Evolutionary conservation across 1,284 basidiomycete genomes (phyloP), one percentile per base, ranked within the genome.

Genomic region (Ustilago esculenta): DNA sequence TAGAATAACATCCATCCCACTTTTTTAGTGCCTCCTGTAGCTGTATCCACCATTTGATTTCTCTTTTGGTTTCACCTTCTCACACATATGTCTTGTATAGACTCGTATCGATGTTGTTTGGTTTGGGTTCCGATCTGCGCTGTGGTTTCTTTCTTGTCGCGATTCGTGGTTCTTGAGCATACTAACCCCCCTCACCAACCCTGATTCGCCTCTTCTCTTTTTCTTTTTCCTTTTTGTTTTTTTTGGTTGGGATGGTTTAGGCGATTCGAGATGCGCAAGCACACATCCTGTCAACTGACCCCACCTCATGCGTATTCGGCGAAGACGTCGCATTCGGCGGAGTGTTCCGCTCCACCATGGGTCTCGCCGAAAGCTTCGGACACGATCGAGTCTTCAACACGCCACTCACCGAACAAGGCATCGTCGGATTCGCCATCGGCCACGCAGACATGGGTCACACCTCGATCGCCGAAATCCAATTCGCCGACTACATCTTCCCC

Each of bases 361-460:
- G 94, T 12, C 86, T 97, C 33, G 89, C 91, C 20, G 94, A 96
- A 79, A 92, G 94, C 81, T 97, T 93, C 80, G 94, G 44, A 42
- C 45, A 43, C 58, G 35, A 64, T 42, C 47, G 58, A 1, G 55
- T 61, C 11, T 60, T 66, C 40, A 76, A 77, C 60, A 79, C 76
- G 10, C 76, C 76, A 5, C 46, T 79, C 5, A 61, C 54, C 9
- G 76, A 79, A 47, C 76, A 97, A 83, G 94, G 94, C 5, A 95
- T 97, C 52, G 92, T 91, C 37, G 94, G 94, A 8, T 96, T 97
- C 74, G 94, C 90, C 0, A 93, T 97, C 46, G 94, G 94, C 4
- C 82, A 95, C 56, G 92, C 94, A 0, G 86, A 90, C 14, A 94
- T 96, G 88, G 94, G 94, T 0, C 92, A 94, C 52, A 94, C 92